Percentiles rank a stretch among this genome's conserved stretches.
These are phyloP conservation scores for Neobulgaria alba DNA, from an alignment of 2,329 filamentous ascomycete genomes.

Conservation along the genomic window DNA sequence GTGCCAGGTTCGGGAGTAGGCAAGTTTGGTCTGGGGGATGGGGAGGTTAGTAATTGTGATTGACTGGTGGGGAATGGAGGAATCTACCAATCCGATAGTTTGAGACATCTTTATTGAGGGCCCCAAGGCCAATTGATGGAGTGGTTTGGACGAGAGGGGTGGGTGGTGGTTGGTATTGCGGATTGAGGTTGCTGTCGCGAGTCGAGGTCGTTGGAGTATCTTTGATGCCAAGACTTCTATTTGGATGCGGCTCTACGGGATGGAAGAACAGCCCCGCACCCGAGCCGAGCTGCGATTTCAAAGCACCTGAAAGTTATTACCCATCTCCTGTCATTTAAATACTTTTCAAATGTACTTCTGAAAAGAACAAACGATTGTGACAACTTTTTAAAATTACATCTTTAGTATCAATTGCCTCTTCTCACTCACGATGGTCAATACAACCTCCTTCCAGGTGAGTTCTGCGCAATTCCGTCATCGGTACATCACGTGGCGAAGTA, in stretches of 20 bases:
- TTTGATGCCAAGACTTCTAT: constrained; percentile 16
- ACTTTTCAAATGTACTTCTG: background rate
- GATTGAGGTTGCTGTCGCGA: background rate
- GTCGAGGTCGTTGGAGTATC: constrained; percentile 3
- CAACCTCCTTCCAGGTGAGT: constrained; percentile 29
- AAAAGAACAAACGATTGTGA: background rate
- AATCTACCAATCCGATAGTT: constrained; percentile 62
- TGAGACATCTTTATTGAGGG: constrained; percentile 56
- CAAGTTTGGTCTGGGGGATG: constrained; percentile 73
- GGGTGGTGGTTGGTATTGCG: constrained; percentile 3
- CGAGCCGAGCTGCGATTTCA: constrained; percentile 19
- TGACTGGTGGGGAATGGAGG: constrained; percentile 1
- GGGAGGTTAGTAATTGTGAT: constrained; percentile 6
- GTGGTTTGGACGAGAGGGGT: constrained; percentile 1
- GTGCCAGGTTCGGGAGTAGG: constrained; percentile 96
- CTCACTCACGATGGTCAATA: constrained; percentile 23
- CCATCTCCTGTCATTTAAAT: background rate
- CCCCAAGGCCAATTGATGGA: constrained; percentile 19
- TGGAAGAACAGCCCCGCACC: constrained; percentile 3
- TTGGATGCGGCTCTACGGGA: no score
- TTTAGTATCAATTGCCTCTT: no score
- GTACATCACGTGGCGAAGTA: constrained; percentile 19
- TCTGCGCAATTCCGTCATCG: constrained; percentile 4
- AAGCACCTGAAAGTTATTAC: constrained; percentile 15
- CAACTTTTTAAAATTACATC: no score